Evolutionary conservation across 768 basidiomycete genomes (phyloP), one percentile per base, ranked within the genome.

Genomic region (Paxillus involutus): DNA sequence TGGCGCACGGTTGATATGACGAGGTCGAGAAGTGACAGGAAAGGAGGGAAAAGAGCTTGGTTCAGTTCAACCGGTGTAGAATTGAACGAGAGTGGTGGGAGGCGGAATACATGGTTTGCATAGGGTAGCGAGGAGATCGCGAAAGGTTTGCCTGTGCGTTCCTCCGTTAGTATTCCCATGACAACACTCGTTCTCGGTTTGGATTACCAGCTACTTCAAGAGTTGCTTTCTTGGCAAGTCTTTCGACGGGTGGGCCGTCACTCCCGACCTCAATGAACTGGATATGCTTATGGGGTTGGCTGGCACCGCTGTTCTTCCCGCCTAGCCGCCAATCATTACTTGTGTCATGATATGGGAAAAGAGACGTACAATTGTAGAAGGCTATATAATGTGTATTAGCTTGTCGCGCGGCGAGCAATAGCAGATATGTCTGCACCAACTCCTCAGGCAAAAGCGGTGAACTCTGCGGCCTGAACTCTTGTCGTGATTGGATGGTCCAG

Each of bases 271-370:
- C 86, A 33, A 95, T 70, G 58, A 95, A 86, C 68, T 96, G 94
- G n/a, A 95, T 59, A 66, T 97, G 94, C 63, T 95, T 93, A 72
- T 95, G 93, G 2, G 80, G 76, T 71, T 97, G 94, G 66, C 91
- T 94, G 11, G 94, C 93, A 26, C 94, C 94, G 53, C 89, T 91
- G 50, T 77, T 75, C 29, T 82, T 77, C 6, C 91, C 91, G 60
- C 89, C 90, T 91, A 42, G 16, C 13, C 32, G 53, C 42, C 10
- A 39, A 14, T n/a, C 32, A 43, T 35, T 35, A 35, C 13, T 14
- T 13, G 35, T 1, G 35, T 4, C 12, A 12, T 10, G 14, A 35
- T 2, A 14, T 4, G 12, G 21, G 50, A 44, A 16, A 21, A 43
- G 42, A 43, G 12, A 44, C 80, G 65, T 69, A 84, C 94, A 96